Evolutionary conservation across 169 alveolate species (phyloP).

Genomic region (Theileria sp.): DNA sequence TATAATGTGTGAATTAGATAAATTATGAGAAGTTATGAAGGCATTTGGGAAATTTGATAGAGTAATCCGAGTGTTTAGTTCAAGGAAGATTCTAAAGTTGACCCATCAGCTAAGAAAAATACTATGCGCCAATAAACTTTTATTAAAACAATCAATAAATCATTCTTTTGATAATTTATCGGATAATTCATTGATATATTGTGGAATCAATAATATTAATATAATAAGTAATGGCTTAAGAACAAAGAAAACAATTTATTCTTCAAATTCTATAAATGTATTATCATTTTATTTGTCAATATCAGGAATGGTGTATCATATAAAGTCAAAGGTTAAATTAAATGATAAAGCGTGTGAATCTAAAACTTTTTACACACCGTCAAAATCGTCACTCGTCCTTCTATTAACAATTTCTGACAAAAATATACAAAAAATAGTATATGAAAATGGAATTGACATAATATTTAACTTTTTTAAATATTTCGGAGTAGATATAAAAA

Average conservation of each 20-base stretch:
- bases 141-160: not conserved
- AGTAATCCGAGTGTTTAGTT: not conserved
- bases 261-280: not conserved
- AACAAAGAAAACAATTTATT: not conserved
- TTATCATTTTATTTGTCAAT: slow-evolving; percentile 18
- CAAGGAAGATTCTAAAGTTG: not conserved
- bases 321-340: slow-evolving; percentile 2
- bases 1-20: not conserved
- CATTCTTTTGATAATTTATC: too few species aligned
- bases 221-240: not conserved
- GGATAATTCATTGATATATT: not conserved
- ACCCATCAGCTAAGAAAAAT: not conserved
- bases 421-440: slow-evolving; percentile 33
- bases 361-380: slow-evolving; percentile 15
- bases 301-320: not conserved
- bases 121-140: not conserved
- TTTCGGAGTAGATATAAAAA: slow-evolving; percentile 12
- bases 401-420: slow-evolving; percentile 20
- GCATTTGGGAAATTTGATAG: not conserved
- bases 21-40: not conserved
- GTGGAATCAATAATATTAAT: not conserved
- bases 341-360: not conserved
- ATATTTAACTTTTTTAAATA: not conserved
- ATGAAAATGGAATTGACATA: slow-evolving; percentile 44
- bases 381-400: not conserved